Conservation (phyloP, 2,329 filamentous ascomycete genomes). For the Coniochaeta sp. region DNA sequence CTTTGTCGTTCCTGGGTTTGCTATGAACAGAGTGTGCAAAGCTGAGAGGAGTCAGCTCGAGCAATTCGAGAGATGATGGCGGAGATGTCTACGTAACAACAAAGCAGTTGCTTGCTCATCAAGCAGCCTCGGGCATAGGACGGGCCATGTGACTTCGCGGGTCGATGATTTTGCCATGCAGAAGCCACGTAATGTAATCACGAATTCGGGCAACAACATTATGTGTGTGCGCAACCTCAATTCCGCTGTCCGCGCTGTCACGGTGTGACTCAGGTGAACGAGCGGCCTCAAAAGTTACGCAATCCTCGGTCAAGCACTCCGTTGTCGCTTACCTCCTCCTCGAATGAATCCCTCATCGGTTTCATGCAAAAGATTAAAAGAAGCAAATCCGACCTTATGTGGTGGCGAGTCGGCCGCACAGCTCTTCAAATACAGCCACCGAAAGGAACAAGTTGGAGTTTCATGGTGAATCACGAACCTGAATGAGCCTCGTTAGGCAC, state of each 20-base stretch:
- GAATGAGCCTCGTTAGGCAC: background rate
- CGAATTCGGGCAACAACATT: background rate
- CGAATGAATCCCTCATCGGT: background rate
- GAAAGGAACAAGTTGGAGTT: background rate
- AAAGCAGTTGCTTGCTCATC: no score
- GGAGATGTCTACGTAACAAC: no score
- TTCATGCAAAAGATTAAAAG: background rate
- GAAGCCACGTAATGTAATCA: background rate
- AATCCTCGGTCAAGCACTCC: background rate
- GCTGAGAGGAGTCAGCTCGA: no score
- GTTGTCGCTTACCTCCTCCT: background rate
- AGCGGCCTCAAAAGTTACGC: background rate
- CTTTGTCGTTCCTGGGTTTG: no score
- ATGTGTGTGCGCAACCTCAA: background rate
- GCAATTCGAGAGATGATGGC: no score
- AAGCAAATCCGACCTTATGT: no score
- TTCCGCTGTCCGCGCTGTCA: background rate
- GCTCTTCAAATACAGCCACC: background rate
- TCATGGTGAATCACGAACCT: background rate
- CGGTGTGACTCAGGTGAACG: background rate
- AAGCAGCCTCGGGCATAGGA: background rate
- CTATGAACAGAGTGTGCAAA: no score
- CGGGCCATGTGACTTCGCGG: background rate
- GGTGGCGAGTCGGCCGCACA: background rate
- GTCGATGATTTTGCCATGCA: no score